These are phyloP conservation scores for Papiliotrema laurentii DNA, from an alignment of 1,284 basidiomycete species.

Conservation along the genomic window DNA sequence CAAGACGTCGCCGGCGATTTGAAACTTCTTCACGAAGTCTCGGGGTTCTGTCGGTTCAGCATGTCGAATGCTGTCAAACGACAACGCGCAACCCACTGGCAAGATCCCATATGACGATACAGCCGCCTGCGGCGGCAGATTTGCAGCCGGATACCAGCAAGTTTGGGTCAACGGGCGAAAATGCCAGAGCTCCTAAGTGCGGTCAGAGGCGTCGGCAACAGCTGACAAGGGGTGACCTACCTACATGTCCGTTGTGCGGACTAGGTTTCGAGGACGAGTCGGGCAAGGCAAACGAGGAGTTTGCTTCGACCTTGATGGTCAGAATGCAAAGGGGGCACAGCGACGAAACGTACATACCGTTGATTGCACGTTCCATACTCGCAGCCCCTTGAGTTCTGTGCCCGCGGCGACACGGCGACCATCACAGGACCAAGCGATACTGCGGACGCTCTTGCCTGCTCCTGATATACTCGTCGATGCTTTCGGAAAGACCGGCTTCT, in stretches of 20 bases:
- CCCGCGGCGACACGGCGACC: constrained; percentile 23
- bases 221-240: constrained; percentile 4
- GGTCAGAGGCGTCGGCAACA: background rate
- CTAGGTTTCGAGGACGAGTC: constrained; percentile 19
- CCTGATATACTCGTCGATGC: constrained; percentile 4
- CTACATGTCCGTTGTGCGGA: constrained; percentile 38
- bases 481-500: background rate
- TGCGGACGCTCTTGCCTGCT: constrained; percentile 16
- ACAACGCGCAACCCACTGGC: constrained; percentile 14
- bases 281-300: constrained; percentile 17
- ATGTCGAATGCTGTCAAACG: background rate
- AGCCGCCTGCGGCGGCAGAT: constrained; percentile 14
- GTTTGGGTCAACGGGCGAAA: constrained; percentile 35
- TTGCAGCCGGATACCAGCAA: constrained; percentile 39
- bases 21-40: constrained; percentile 25
- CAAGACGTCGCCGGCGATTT: constrained; percentile 33
- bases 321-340: background rate
- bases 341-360: constrained; percentile 3
- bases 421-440: constrained; percentile 27
- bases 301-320: constrained; percentile 10
- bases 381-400: constrained; percentile 18
- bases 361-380: constrained; percentile 17
- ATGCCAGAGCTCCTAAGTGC: constrained; percentile 27
- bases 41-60: constrained; percentile 14
- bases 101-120: constrained; percentile 38